Evolutionary conservation across 257 asterid genomes (phyloP).

Genomic region (Asclepias syriaca): DNA sequence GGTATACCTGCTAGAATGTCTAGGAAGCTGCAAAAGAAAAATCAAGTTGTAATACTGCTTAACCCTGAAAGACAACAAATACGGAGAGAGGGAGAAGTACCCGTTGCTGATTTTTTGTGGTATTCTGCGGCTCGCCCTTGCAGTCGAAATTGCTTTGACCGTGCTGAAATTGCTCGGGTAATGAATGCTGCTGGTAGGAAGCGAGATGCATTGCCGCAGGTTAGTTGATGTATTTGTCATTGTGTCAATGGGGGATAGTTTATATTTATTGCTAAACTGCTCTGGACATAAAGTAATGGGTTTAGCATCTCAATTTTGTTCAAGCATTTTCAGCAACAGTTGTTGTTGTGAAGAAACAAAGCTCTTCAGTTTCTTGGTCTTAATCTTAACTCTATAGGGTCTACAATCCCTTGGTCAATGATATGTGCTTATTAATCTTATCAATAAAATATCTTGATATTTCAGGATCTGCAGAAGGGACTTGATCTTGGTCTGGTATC

Average conservation of each 20-base stretch:
- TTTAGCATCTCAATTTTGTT: not conserved
- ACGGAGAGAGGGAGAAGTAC: constrained; percentile 87
- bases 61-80: constrained; percentile 82
- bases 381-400: not conserved
- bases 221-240: constrained; percentile 26
- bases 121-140: constrained; percentile 93
- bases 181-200: constrained; percentile 96
- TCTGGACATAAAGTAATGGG: not conserved
- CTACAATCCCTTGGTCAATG: not conserved
- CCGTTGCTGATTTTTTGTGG: constrained; percentile 96
- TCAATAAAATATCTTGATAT: constrained; percentile 11
- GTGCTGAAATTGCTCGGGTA: constrained; percentile 96
- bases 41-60: constrained; percentile 67
- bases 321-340: not conserved
- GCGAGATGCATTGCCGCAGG: constrained; percentile 97
- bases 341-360: not conserved
- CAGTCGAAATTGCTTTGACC: constrained; percentile 91
- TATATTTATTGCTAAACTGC: not conserved
- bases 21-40: constrained; percentile 66
- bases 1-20: constrained; percentile 89
- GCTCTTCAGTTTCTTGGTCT: not conserved
- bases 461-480: constrained; percentile 91
- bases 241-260: not conserved
- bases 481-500: constrained; percentile 93
- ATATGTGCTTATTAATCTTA: constrained; percentile 11